Base-by-base conservation (phyloP, 441 rosid species). In the Capsella rubella region DNA sequence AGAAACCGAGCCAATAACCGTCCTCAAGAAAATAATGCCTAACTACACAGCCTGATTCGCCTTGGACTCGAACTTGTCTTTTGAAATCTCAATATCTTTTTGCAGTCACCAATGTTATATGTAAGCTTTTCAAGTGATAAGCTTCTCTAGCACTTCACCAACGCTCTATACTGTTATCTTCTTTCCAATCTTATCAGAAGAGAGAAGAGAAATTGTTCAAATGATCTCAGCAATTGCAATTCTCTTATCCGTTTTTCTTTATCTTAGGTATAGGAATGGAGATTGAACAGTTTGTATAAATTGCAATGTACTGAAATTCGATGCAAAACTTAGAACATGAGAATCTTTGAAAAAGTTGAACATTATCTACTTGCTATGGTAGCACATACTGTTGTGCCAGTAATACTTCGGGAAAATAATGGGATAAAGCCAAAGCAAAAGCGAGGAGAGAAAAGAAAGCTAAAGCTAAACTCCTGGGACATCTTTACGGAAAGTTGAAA, bases 11-110 rank as follows among this genome's bases (percentile, higher is more conserved):
- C 97, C 95, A n/a, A 80, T 92, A 45, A 62, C 84, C 39, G 86
- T 92, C 81, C 93, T 94, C 32, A 92, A 87, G 86, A 84, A 81
- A 80, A 74, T 82, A 76, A 92, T 94, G 90, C 99, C 95, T 32
- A 88, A 85, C 82, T 82, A 87, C 71, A 84, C 94, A 11, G 79
- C 75, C 15, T 76, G 76, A 76, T 58, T 56, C 2, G 4, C 4
- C n/a, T 4, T 58, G 16, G 25, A 49, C 51, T 68, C 34, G 10
- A 14, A 18, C 15, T 69, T 50, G 49, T 67, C 27, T 75, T 67
- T 50, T 60, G 50, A 59, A 58, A 49, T 12, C 62, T 67, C 49
- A 59, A 10, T 59, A 67, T 67, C 68, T 52, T 68, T 52, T 74
- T 67, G 73, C 67, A 66, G 39, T 66, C 37, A 16, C 18, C 39